Evolutionary conservation across 495 filamentous ascomycete genomes (phyloP).

Genomic region (Daldinia concentrica): DNA sequence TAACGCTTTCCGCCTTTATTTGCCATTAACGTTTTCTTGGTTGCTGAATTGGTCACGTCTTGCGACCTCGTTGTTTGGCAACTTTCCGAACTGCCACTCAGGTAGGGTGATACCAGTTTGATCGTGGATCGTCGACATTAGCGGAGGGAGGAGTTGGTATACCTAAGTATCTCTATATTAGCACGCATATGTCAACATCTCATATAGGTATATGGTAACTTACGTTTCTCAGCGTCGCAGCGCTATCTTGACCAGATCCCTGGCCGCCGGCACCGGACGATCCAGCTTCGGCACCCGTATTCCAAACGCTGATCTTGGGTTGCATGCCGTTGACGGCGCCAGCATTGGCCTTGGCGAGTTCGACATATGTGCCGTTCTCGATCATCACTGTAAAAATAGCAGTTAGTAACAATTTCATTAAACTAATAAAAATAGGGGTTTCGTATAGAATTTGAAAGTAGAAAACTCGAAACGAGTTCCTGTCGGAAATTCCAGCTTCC

Average conservation of each 20-base stretch:
- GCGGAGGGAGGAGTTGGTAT: slow-evolving; percentile 80
- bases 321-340: slow-evolving; percentile 76
- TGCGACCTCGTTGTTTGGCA: slow-evolving; percentile 43
- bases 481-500: background rate
- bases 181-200: slow-evolving; percentile 7
- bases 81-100: slow-evolving; percentile 69
- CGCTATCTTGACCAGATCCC: slow-evolving; percentile 47
- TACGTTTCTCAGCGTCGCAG: slow-evolving; percentile 55
- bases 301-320: slow-evolving; percentile 90
- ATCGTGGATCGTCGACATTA: slow-evolving; percentile 83
- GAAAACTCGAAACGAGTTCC: no score
- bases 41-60: slow-evolving; percentile 11
- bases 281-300: slow-evolving; percentile 68
- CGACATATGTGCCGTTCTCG: slow-evolving; percentile 70
- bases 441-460: no score
- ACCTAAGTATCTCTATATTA: slow-evolving; percentile 53
- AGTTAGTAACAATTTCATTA: background rate
- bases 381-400: slow-evolving; percentile 67
- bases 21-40: slow-evolving; percentile 14
- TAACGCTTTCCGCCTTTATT: background rate
- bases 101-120: slow-evolving; percentile 82
- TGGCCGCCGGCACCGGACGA: slow-evolving; percentile 44
- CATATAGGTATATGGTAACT: background rate
- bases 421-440: background rate
- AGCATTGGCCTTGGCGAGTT: slow-evolving; percentile 75